Percentiles rank a stretch among this genome's conserved stretches.
These are phyloP conservation scores for Cryptococcus sp. DNA, from an alignment of 1,284 basidiomycete genomes.

Conservation along the genomic window DNA sequence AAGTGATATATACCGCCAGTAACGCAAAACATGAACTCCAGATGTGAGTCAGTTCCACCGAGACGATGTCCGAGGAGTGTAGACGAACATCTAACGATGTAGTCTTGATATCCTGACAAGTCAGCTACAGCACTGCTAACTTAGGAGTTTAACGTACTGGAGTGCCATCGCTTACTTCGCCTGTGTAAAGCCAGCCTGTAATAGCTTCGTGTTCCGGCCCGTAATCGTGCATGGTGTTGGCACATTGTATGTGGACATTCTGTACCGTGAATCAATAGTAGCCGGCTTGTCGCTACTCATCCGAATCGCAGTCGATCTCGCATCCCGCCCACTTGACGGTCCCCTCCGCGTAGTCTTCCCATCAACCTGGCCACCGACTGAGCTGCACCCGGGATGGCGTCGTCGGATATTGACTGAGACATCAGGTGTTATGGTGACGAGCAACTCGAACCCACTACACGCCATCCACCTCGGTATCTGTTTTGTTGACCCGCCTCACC, in stretches of 20 bases:
- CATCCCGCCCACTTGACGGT: conserved; percentile 73
- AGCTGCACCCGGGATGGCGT: conserved; percentile 74
- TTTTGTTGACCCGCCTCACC: conserved; percentile 63
- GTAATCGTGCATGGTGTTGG: neutral
- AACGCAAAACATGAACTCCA: no score
- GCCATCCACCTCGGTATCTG: conserved; percentile 54
- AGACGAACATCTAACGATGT: no score
- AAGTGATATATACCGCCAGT: no score
- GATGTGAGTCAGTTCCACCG: no score
- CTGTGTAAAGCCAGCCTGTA: conserved; percentile 34
- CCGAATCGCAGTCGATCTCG: conserved; percentile 69
- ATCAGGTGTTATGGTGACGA: neutral
- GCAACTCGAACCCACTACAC: conserved; percentile 22
- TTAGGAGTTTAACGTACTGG: conserved; percentile 20
- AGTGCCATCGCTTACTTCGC: conserved; percentile 18
- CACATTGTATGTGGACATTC: conserved; percentile 31
- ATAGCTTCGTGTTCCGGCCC: conserved; percentile 5
- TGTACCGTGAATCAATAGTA: conserved; percentile 41
- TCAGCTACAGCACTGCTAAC: no score
- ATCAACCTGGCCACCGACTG: conserved; percentile 75
- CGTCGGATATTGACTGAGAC: conserved; percentile 57
- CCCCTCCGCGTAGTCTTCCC: conserved; percentile 57
- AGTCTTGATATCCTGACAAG: no score
- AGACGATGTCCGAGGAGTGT: no score
- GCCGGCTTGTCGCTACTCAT: conserved; percentile 59